phyloP scores from a whole-genome alignment of 768 basidiomycete genomes.

The Lactarius evosmus region DNA sequence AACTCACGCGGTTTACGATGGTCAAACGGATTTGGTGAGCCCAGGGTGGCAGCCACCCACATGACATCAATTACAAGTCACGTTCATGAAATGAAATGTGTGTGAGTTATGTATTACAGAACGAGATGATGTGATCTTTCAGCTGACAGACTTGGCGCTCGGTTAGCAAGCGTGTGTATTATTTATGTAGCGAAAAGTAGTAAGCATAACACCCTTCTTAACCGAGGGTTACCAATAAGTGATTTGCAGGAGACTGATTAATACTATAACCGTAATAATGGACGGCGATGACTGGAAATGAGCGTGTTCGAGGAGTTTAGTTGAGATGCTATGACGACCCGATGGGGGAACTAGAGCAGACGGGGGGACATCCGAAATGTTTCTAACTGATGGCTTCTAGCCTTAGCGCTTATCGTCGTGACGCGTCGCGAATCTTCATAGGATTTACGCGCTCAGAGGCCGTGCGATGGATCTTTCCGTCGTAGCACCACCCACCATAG shows the following conservation, averaged over 20 bases:
- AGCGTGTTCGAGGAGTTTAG: neutral
- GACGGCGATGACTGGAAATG: neutral
- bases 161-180: neutral
- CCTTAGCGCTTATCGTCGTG: neutral
- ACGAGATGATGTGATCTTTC: constrained; percentile 8
- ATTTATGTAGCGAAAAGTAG: constrained; percentile 1
- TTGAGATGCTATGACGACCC: neutral
- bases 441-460: neutral
- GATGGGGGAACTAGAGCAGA: neutral
- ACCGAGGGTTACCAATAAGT: neutral
- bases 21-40: constrained; percentile 81
- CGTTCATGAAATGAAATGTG: neutral
- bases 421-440: neutral
- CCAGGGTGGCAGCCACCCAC: neutral
- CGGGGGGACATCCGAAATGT: neutral
- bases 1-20: constrained; percentile 94
- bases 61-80: neutral
- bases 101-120: constrained; percentile 7
- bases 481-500: neutral
- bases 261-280: constrained; percentile 14
- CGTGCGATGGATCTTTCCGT: constrained; percentile 1
- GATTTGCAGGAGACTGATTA: neutral
- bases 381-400: neutral
- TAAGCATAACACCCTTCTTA: neutral
- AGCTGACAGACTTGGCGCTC: neutral